Evolutionary conservation across 2,329 filamentous ascomycete species (phyloP), one percentile per base, ranked within the genome.

Genomic region (Coleophoma crateriformis): DNA sequence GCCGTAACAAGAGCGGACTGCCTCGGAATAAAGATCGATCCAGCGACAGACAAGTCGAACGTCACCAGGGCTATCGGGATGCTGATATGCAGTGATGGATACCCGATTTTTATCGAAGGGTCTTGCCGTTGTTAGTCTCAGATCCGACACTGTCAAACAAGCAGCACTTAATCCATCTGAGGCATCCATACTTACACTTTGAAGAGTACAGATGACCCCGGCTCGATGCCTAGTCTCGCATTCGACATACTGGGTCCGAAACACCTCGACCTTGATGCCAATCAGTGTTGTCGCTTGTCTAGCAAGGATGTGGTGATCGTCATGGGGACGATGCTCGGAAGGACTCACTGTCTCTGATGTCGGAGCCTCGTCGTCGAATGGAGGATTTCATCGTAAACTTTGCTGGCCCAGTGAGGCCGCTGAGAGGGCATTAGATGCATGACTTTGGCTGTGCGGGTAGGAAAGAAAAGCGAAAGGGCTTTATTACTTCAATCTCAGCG

Each of bases 391-490:
- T 76, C 76, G 54, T 84, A 84, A 20, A 84, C 80, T 38, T 77
- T 72, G 56, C 82, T 74, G 6, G 80, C 78, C 81, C 81, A 85
- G 58, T 84, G 80, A 4, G 70, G 65, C 45, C 67, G 67, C 77
- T 82, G 41, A 34, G 27, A 27, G 27, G 27, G 27, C 27, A 27
- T 27, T 27, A 27, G 27, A 27, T 7, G 27, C 27, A 27, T 4
- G 27, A 10, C 27, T 27, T 27, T 27, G 27, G 27, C 27, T 27
- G 6, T 27, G 8, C 8, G 27, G 8, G 27, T 27, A 27, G 27
- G 27, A 27, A 27, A 27, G 27, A 27, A 10, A 27, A 27, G 19
- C 19, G 19, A 19, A 19, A 22, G 43, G 48, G 47, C 43, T 33
- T 43, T 43, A 43, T 47, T 51, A 65, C 62, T 55, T 63, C 60